A percentile compares a stretch with the other conserved stretches of the same genome.
Evolutionary conservation across 176 grass and related monocot genomes (phyloP).

Genomic region (Paspalum notatum): DNA sequence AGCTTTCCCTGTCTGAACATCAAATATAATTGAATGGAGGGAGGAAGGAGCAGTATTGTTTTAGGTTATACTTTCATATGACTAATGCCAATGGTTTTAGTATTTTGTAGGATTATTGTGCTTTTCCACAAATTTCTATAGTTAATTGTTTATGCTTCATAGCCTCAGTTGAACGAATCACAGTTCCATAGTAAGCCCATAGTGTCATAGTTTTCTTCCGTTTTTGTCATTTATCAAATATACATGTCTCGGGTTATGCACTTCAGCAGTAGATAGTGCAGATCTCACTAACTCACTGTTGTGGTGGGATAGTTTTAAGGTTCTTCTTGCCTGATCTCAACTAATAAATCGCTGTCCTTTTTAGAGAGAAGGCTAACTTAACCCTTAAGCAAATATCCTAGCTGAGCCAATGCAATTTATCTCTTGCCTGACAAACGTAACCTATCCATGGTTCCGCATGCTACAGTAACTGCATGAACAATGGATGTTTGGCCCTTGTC

Average conservation of each 20-base stretch:
- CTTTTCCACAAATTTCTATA: neutral
- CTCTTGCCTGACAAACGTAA: no score
- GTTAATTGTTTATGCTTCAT: conserved; percentile 6
- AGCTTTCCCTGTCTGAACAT: no score
- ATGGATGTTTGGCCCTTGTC: no score
- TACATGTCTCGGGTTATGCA: neutral
- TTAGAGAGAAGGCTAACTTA: no score
- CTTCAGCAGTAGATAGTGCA: conserved; percentile 32
- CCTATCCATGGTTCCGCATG: no score
- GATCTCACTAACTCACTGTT: neutral
- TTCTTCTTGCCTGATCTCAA: no score
- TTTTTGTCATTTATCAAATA: conserved; percentile 32
- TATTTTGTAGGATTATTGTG: conserved; percentile 7
- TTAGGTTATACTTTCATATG: conserved; percentile 13
- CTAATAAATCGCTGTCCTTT: no score
- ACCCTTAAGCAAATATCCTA: no score
- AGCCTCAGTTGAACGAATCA: conserved; percentile 13
- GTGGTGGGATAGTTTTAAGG: neutral
- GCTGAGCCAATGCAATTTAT: no score
- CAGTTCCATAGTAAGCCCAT: neutral
- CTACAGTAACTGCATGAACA: no score
- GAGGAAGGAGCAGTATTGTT: neutral
- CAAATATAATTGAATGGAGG: no score
- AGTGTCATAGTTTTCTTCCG: neutral
- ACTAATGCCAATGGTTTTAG: conserved; percentile 28